These are phyloP conservation scores for Diophrys sp. DNA, from an alignment of 73 alveolate genomes.

Conservation along the genomic window DNA sequence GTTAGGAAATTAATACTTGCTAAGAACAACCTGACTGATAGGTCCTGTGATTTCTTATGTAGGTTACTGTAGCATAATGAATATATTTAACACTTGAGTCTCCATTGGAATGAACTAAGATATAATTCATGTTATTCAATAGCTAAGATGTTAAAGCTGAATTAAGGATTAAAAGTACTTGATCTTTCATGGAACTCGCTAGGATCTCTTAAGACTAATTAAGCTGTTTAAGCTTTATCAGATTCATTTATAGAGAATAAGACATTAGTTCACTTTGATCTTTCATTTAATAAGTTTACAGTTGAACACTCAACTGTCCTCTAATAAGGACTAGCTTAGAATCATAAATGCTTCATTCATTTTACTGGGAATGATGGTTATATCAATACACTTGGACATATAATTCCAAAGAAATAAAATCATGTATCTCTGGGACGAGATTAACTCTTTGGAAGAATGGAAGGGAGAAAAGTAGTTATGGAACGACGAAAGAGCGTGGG, in stretches of 20 bases:
- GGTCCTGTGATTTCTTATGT: neutral
- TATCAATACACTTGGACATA: neutral
- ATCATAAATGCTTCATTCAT: conserved; percentile 55
- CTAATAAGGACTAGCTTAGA: conserved; percentile 22
- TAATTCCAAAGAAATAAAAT: neutral
- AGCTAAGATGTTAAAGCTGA: conserved; percentile 5
- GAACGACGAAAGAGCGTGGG: conserved; percentile 26
- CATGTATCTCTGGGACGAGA: neutral
- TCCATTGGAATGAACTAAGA: conserved; percentile 33
- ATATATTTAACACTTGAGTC: conserved; percentile 4
- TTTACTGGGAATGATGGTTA: conserved; percentile 61
- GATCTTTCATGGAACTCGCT: conserved; percentile 58
- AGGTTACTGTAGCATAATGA: conserved; percentile 15
- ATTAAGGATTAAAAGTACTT: conserved; percentile 14
- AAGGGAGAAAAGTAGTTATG: conserved; percentile 38
- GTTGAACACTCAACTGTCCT: conserved; percentile 11
- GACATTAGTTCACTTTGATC: conserved; percentile 24
- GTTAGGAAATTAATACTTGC: neutral
- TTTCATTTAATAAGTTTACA: conserved; percentile 21
- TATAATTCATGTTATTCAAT: conserved; percentile 7
- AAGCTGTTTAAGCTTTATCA: neutral
- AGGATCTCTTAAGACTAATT: conserved; percentile 18
- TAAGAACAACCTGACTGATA: neutral
- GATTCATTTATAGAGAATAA: neutral
- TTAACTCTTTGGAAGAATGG: conserved; percentile 1